These are phyloP conservation scores for Lyophyllum shimeji DNA, from an alignment of 768 basidiomycete genomes.

Conservation along the genomic window DNA sequence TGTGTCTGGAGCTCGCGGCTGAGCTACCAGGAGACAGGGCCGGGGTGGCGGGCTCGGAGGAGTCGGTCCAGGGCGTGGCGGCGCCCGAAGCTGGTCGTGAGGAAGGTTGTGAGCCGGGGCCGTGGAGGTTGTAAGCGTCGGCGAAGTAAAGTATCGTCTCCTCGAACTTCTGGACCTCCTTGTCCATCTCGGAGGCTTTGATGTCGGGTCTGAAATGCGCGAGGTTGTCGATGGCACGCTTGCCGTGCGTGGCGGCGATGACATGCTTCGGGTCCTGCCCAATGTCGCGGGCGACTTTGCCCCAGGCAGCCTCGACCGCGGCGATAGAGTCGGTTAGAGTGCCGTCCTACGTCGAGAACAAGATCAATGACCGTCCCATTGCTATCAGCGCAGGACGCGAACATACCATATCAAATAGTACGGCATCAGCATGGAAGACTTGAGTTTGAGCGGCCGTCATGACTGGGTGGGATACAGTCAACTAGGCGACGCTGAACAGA, in stretches of 20 bases:
- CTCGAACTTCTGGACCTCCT: slow-evolving; percentile 61
- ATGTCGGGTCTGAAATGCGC: slow-evolving; percentile 58
- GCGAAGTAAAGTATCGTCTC: slow-evolving; percentile 65
- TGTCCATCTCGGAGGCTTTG: slow-evolving; percentile 53
- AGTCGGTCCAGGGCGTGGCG: slow-evolving; percentile 14
- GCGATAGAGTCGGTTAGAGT: slow-evolving; percentile 75
- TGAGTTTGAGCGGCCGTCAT: slow-evolving; percentile 15
- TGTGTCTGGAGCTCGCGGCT: slow-evolving; percentile 40
- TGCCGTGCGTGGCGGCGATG: slow-evolving; percentile 77
- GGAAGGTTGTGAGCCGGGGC: slow-evolving; percentile 36
- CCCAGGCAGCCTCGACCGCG: slow-evolving; percentile 77
- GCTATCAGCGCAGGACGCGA: neutral
- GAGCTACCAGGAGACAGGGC: slow-evolving; percentile 36
- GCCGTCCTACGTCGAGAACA: slow-evolving; percentile 47
- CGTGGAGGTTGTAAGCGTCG: slow-evolving; percentile 52
- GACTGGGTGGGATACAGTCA: neutral
- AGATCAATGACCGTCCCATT: slow-evolving; percentile 19
- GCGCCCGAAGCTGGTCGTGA: slow-evolving; percentile 26
- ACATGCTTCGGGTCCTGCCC: slow-evolving; percentile 66
- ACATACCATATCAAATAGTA: slow-evolving; percentile 68
- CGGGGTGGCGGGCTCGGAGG: slow-evolving; percentile 41
- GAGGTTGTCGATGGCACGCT: slow-evolving; percentile 76
- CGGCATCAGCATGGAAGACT: slow-evolving; percentile 54
- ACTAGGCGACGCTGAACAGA: neutral
- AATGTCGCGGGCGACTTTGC: slow-evolving; percentile 67